Conservation (phyloP, 176 grass and related monocot species). For the Zea mays region DNA sequence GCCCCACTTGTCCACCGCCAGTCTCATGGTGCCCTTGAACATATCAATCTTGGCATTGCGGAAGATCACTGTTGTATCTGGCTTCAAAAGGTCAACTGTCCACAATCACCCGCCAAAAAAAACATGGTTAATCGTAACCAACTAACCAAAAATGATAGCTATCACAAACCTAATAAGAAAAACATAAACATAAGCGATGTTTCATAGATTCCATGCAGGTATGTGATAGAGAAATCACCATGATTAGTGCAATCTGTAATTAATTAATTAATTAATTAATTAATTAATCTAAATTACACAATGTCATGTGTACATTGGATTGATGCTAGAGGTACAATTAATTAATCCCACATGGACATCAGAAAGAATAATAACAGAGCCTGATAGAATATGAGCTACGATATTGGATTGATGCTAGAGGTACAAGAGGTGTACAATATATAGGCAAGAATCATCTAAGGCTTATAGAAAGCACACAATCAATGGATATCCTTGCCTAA, state of each 20-base stretch:
- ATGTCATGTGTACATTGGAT: too few species aligned
- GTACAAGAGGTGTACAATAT: too few species aligned
- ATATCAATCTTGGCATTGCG: constrained; percentile 49
- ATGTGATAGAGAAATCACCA: neutral
- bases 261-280: neutral
- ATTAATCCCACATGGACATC: too few species aligned
- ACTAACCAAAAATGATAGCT: neutral
- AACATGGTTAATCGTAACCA: neutral
- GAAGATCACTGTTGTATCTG: constrained; percentile 40
- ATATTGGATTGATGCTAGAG: too few species aligned
- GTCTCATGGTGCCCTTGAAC: constrained; percentile 50
- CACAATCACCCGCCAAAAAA: neutral
- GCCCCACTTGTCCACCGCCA: constrained; percentile 45
- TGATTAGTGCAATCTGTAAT: neutral
- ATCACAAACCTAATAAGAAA: neutral
- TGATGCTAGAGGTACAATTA: too few species aligned
- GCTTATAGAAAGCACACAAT: too few species aligned
- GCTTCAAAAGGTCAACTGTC: constrained; percentile 37
- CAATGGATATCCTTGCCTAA: too few species aligned
- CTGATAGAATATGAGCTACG: too few species aligned
- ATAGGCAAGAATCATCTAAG: too few species aligned
- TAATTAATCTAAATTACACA: too few species aligned
- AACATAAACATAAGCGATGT: neutral
- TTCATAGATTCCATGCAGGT: neutral
- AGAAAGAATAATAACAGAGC: too few species aligned